These are phyloP conservation scores for Arthroderma uncinatum DNA, from an alignment of 2,329 filamentous ascomycete species.

Conservation along the genomic window DNA sequence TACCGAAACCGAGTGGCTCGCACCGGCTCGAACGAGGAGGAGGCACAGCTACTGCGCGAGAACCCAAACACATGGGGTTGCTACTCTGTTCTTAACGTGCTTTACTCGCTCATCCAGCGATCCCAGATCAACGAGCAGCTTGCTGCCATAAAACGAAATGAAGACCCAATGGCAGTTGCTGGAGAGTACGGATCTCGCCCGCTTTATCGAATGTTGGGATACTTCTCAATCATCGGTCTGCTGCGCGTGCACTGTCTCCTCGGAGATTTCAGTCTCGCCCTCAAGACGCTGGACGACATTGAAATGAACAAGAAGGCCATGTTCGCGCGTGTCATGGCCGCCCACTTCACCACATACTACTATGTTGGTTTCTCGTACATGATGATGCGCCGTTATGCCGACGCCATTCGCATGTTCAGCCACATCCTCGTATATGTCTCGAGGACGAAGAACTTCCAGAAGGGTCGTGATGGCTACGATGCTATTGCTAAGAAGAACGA, in stretches of 20 bases:
- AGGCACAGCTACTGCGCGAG: constrained; percentile 79
- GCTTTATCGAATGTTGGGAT: constrained; percentile 95
- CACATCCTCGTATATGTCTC: constrained; percentile 99
- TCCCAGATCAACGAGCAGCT: constrained; percentile 98
- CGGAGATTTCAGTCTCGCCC: constrained; percentile 92
- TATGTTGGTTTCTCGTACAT: constrained; percentile 99
- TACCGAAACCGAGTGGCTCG: constrained; percentile 88
- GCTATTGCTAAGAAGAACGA: constrained; percentile 99
- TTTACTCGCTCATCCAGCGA: constrained; percentile 96
- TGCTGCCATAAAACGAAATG: constrained; percentile 82
- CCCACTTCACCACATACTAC: constrained; percentile 99
- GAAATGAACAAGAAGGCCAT: constrained; percentile 99
- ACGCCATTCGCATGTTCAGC: constrained; percentile 99
- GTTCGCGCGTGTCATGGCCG: constrained; percentile 98
- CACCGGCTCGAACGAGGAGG: constrained; percentile 72
- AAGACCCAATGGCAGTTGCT: constrained; percentile 76
- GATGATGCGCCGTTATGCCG: constrained; percentile 99
- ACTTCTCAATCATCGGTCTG: constrained; percentile 97
- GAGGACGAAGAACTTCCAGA: constrained; percentile 99
- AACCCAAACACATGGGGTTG: constrained; percentile 99
- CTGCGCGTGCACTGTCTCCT: constrained; percentile 92
- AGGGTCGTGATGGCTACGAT: constrained; percentile 81
- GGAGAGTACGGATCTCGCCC: constrained; percentile 92
- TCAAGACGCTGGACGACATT: constrained; percentile 98
- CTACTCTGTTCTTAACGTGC: constrained; percentile 97